These are phyloP conservation scores for Fusarium musae DNA, from an alignment of 2,329 filamentous ascomycete species.

Conservation along the genomic window DNA sequence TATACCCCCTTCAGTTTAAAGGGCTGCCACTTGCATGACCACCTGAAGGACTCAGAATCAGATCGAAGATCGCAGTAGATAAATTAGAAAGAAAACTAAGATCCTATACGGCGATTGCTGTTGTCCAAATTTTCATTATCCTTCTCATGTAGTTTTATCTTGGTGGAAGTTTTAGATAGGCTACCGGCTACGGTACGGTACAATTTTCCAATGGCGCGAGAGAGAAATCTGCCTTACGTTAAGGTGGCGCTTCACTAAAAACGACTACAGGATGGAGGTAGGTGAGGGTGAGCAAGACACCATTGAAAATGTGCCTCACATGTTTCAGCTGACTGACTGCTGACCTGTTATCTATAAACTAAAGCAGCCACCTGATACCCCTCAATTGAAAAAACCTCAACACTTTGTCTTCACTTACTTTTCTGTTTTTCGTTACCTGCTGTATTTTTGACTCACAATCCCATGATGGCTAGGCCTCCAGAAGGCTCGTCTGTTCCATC, in stretches of 20 bases:
- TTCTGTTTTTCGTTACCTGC: neutral
- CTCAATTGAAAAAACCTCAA: neutral
- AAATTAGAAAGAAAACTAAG: too few relatives aligned
- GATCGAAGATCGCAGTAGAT: neutral
- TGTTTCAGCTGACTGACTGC: neutral
- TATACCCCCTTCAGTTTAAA: neutral
- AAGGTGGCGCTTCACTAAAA: neutral
- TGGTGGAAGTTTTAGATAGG: accelerated
- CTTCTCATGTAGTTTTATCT: accelerated
- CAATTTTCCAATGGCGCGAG: neutral
- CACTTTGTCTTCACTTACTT: too few relatives aligned
- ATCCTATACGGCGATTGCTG: too few relatives aligned
- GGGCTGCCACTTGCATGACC: neutral
- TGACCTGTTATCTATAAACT: neutral
- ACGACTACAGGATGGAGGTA: neutral
- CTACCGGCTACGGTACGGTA: too few relatives aligned
- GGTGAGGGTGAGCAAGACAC: neutral
- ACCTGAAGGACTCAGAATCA: neutral
- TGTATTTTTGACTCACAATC: accelerated
- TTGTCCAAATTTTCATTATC: too few relatives aligned
- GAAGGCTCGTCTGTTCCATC: neutral
- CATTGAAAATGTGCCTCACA: neutral
- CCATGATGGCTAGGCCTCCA: neutral
- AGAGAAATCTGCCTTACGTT: neutral
- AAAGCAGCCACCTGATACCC: neutral